Base-by-base conservation (phyloP, 495 filamentous ascomycete species). In the Penicillium verhagenii region DNA sequence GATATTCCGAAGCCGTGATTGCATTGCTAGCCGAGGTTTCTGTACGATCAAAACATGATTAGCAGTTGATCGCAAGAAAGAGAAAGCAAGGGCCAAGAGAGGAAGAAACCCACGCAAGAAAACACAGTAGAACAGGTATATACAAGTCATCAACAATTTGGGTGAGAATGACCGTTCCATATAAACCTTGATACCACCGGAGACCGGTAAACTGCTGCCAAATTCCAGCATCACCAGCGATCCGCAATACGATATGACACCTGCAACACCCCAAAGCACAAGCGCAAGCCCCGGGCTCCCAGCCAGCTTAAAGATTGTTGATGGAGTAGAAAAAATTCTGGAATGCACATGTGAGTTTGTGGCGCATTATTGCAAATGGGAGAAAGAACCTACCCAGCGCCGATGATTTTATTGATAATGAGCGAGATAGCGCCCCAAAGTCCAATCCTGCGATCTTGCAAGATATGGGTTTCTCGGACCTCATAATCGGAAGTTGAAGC, bases 111-210 rank as follows among this genome's bases (percentile, higher is more conserved):
- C 11, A 63, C 60, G 65, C 3, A 67, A 48, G 28, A 67, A 60
- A 14, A 61, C 48, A 44, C 65, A 67, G 42, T 62, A 67, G 21
- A 67, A 64, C 16, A 67, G 51, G 40, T 67, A 67, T 1, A 64
- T 48, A 38, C 65, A 67, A 6, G 85, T 84, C 1, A 81, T 80
- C 18, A 91, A 68, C 51, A 86, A 82, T n/a, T 79, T 78, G 0
- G 87, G 86, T 31, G 61, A 55, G 37, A 56, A 67, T 3, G 61
- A 61, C 10, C 59, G 53, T 57, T 91, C 86, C 33, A 90, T 81
- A 57, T 91, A 91, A 23, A 89, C 82, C 64, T 89, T 89, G 39
- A 81, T 77, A 13, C 86, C 86, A 5, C 87, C 85, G 2, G 79
- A 83, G 19, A 83, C 69, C 13, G 86, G 85, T 47, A 88, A 73